Evolutionary conservation across 768 basidiomycete species (phyloP).

Genomic region (Tylopilus cervinicoccineus): DNA sequence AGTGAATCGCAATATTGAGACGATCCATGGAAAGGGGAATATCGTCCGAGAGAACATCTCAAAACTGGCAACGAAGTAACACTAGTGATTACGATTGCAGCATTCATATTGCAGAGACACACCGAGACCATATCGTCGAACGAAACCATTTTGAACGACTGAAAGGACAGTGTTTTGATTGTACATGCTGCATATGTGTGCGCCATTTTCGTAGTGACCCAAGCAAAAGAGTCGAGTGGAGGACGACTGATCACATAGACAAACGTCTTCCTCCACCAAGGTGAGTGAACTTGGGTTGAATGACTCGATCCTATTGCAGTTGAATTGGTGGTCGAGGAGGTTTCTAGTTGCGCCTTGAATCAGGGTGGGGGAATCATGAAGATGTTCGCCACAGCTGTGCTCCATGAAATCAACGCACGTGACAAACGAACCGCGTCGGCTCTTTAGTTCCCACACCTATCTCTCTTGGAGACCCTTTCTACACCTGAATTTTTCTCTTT

Average conservation of each 20-base stretch:
- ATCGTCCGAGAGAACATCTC: slow-evolving; percentile 23
- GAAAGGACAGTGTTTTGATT: background rate
- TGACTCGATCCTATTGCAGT: too few species aligned
- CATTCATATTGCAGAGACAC: background rate
- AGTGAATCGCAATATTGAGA: slow-evolving; percentile 17
- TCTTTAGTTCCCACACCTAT: slow-evolving; percentile 17
- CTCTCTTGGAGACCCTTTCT: slow-evolving; percentile 11
- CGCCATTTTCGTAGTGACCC: background rate
- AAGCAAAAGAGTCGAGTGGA: background rate
- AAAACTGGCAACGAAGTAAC: slow-evolving; percentile 16
- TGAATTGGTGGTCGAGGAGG: too few species aligned
- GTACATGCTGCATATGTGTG: background rate
- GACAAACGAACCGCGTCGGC: slow-evolving; percentile 31
- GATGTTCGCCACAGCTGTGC: background rate
- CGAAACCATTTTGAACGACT: background rate
- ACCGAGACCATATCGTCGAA: background rate
- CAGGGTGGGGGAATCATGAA: too few species aligned
- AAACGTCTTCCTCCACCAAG: too few species aligned
- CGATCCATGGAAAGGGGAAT: slow-evolving; percentile 13
- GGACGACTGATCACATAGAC: too few species aligned
- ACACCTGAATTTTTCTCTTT: background rate
- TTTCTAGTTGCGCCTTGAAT: too few species aligned
- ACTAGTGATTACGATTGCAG: background rate
- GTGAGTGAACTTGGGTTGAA: background rate
- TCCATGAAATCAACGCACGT: slow-evolving; percentile 30